phyloP scores from a whole-genome alignment of 306 rosid species.

The Carpinus fangiana region DNA sequence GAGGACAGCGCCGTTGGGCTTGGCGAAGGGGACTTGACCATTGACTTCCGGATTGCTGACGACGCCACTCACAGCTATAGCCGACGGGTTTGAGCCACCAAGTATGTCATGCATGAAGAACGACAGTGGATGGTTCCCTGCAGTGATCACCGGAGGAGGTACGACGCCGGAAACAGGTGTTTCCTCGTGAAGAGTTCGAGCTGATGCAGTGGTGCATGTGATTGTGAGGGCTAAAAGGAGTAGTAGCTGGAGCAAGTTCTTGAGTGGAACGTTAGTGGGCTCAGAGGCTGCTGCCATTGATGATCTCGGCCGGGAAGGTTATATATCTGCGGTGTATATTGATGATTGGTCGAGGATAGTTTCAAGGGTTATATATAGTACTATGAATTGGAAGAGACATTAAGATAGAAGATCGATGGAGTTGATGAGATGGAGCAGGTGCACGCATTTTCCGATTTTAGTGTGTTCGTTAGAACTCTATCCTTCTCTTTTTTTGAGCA shows the following conservation, averaged over 20 bases:
- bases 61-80: conserved; percentile 70
- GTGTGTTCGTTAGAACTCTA: conserved; percentile 36
- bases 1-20: conserved; percentile 81
- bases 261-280: conserved; percentile 9
- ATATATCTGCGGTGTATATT: background rate
- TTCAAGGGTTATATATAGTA: conserved; percentile 11
- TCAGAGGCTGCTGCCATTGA: conserved; percentile 25
- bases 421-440: conserved; percentile 57
- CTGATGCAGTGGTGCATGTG: conserved; percentile 22
- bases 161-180: conserved; percentile 25
- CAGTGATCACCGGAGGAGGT: conserved; percentile 30
- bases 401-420: conserved; percentile 40
- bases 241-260: conserved; percentile 11
- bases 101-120: conserved; percentile 86
- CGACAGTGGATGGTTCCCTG: conserved; percentile 31
- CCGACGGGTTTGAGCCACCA: conserved; percentile 78
- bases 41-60: conserved; percentile 72
- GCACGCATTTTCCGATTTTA: conserved; percentile 11
- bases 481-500: background rate
- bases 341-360: background rate
- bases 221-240: conserved; percentile 33
- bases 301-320: background rate
- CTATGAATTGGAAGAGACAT: background rate
- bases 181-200: conserved; percentile 41
- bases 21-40: conserved; percentile 82